These are phyloP conservation scores for Syzygium aromaticum DNA, from an alignment of 345 rosid genomes.

Conservation along the genomic window DNA sequence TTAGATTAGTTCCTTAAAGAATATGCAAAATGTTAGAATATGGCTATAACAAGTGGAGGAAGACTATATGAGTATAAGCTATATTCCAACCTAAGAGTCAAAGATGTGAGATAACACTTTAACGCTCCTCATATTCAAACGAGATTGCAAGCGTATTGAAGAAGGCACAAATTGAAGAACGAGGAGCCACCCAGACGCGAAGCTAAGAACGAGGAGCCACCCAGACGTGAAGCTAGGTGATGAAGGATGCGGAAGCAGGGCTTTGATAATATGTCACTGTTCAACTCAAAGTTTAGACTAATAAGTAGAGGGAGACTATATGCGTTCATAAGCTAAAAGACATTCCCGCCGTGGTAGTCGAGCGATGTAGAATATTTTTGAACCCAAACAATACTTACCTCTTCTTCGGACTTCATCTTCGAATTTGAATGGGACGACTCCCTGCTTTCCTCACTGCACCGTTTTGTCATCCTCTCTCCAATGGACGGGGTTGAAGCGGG, in stretches of 20 bases:
- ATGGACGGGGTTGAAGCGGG: slow-evolving; percentile 46
- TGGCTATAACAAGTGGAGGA: not conserved
- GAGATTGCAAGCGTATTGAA: not conserved
- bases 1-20: not conserved
- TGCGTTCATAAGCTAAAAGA: not conserved
- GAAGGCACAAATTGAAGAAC: not conserved
- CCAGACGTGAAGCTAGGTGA: not conserved
- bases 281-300: not conserved
- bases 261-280: not conserved
- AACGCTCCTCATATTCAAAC: not conserved
- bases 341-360: not conserved
- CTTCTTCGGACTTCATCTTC: not conserved
- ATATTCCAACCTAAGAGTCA: not conserved
- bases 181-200: not conserved
- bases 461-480: not conserved
- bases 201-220: not conserved
- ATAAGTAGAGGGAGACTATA: not conserved
- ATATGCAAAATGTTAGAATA: not conserved
- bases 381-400: not conserved
- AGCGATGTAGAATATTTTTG: not conserved
- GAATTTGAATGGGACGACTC: not conserved
- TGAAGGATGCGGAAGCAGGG: not conserved
- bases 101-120: not conserved
- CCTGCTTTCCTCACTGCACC: not conserved
- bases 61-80: not conserved